Evolutionary conservation across 345 rosid genomes (phyloP).

Genomic region (Mangifera indica): DNA sequence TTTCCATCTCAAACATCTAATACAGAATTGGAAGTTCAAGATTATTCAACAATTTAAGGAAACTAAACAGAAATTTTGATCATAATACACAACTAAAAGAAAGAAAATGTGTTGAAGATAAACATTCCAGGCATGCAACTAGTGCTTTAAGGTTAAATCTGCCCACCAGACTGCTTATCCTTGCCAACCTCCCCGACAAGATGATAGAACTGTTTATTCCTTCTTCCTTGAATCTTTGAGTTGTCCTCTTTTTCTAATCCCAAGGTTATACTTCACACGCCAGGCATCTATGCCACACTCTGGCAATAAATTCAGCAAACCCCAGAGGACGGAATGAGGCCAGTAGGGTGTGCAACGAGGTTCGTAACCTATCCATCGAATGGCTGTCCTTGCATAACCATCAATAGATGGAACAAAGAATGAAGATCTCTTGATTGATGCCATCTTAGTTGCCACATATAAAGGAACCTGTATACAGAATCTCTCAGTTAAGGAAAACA

Average conservation of each 20-base stretch:
- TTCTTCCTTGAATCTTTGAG: slow-evolving; percentile 68
- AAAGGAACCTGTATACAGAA: slow-evolving; percentile 58
- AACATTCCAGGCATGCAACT: neutral
- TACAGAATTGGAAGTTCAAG: neutral
- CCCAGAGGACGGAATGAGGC: slow-evolving; percentile 75
- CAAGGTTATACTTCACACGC: slow-evolving; percentile 47
- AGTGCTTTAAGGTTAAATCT: neutral
- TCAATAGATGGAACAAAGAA: slow-evolving; percentile 71
- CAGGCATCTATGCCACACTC: slow-evolving; percentile 52
- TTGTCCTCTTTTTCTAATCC: slow-evolving; percentile 59
- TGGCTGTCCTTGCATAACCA: slow-evolving; percentile 59
- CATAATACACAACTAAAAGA: neutral
- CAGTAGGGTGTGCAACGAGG: slow-evolving; percentile 79
- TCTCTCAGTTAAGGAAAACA: slow-evolving; percentile 1
- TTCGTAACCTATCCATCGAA: slow-evolving; percentile 68
- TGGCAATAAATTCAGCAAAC: slow-evolving; percentile 43
- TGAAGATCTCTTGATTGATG: slow-evolving; percentile 68
- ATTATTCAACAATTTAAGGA: neutral
- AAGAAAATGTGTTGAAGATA: neutral
- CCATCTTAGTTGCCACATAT: slow-evolving; percentile 86
- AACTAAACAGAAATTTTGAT: neutral
- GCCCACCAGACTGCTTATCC: neutral
- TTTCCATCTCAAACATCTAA: neutral
- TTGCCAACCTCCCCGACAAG: neutral
- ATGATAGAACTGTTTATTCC: slow-evolving; percentile 30